A percentile compares a stretch with the other conserved stretches of the same genome.
These are phyloP conservation scores for Ammopiptanthus mongolicus DNA, from an alignment of 306 rosid genomes.

Conservation along the genomic window DNA sequence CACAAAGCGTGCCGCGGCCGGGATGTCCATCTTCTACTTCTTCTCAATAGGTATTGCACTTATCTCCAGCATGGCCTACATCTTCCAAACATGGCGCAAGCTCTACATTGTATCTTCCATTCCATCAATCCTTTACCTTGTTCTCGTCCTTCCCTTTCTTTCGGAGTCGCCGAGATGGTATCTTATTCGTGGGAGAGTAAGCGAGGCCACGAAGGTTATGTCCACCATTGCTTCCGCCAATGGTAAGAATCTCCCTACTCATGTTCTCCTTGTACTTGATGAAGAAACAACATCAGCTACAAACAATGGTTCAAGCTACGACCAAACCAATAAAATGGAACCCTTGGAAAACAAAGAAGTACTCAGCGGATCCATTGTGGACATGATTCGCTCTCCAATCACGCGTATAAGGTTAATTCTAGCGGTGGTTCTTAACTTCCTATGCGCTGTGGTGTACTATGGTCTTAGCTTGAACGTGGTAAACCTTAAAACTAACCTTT, in stretches of 20 bases:
- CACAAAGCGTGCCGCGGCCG: slow-evolving; percentile 42
- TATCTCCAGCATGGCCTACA: slow-evolving; percentile 48
- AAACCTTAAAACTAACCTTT: slow-evolving; percentile 55
- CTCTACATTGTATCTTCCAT: slow-evolving; percentile 54
- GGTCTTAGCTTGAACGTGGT: slow-evolving; percentile 63
- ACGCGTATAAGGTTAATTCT: slow-evolving; percentile 49
- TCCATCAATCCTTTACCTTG: slow-evolving; percentile 51
- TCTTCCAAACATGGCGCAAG: slow-evolving; percentile 47
- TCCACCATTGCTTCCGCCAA: slow-evolving; percentile 39
- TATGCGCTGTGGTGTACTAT: slow-evolving; percentile 59
- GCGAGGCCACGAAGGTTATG: slow-evolving; percentile 57
- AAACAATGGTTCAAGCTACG: background rate
- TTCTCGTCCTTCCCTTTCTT: slow-evolving; percentile 47
- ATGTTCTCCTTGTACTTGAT: slow-evolving; percentile 39
- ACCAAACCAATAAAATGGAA: background rate
- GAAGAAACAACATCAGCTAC: slow-evolving; percentile 24
- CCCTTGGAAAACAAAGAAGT: slow-evolving; percentile 5
- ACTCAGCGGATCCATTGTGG: slow-evolving; percentile 42
- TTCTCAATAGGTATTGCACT: slow-evolving; percentile 59
- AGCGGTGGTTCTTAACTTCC: slow-evolving; percentile 42
- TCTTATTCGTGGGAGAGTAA: slow-evolving; percentile 48
- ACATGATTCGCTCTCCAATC: slow-evolving; percentile 42
- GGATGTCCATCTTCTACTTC: slow-evolving; percentile 82
- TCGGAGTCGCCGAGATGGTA: slow-evolving; percentile 73
- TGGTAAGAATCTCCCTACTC: slow-evolving; percentile 37